phyloP scores from a whole-genome alignment of 2,329 filamentous ascomycete genomes.

The Penicillium sp. region DNA sequence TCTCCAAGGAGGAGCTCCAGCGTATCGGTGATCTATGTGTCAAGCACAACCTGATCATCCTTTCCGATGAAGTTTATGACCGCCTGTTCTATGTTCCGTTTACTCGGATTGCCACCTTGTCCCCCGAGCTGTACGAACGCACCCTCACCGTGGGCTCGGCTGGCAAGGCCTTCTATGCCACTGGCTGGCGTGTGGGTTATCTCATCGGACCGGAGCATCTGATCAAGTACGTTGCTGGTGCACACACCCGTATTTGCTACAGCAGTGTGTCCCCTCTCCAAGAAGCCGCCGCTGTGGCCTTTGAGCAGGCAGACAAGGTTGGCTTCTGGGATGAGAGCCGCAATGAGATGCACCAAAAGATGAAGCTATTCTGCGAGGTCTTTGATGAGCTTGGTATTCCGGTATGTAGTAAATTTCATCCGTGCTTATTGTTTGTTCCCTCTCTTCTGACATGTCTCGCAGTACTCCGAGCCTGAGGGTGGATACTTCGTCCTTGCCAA shows the following conservation, averaged over 20 bases:
- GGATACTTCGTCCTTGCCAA: constrained; percentile 98
- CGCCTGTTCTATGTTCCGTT: constrained; percentile 94
- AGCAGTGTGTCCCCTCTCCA: constrained; percentile 91
- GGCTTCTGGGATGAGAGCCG: constrained; percentile 89
- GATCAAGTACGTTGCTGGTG: constrained; percentile 88
- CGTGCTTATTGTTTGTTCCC: neutral
- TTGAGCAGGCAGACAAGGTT: constrained; percentile 83
- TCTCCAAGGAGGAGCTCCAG: constrained; percentile 80
- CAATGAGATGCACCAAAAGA: constrained; percentile 86
- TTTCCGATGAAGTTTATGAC: constrained; percentile 94
- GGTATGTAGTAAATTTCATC: constrained; percentile 37
- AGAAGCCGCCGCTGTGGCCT: constrained; percentile 91
- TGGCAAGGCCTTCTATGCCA: constrained; percentile 98
- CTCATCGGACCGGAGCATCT: constrained; percentile 87
- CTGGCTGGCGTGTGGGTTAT: constrained; percentile 96
- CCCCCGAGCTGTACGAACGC: constrained; percentile 83
- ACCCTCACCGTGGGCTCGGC: constrained; percentile 95
- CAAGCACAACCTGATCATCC: constrained; percentile 90
- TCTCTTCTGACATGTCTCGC: constrained; percentile 9
- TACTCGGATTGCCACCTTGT: constrained; percentile 87
- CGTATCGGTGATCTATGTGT: constrained; percentile 87
- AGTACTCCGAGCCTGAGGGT: constrained; percentile 90
- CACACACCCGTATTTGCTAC: constrained; percentile 96
- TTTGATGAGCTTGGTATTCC: constrained; percentile 77
- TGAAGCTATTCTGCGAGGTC: constrained; percentile 82